Evolutionary conservation across 345 rosid species (phyloP).

Genomic region (Mallotus nudiflorus): DNA sequence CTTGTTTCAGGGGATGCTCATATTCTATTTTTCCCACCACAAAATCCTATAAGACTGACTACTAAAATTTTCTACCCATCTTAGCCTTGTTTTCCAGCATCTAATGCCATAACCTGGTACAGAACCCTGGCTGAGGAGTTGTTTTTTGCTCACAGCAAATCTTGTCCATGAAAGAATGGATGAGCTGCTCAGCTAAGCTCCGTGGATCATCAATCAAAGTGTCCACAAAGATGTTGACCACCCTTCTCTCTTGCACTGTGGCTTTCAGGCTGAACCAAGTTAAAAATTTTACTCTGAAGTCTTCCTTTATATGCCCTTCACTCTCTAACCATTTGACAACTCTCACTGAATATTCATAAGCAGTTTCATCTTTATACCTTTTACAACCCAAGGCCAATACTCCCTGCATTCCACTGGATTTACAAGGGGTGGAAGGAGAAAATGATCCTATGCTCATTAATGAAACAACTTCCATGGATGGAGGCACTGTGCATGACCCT

Average conservation of each 20-base stretch:
- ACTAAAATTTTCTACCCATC: neutral
- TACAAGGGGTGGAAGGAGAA: slow-evolving; percentile 47
- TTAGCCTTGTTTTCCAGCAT: neutral
- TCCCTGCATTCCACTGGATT: slow-evolving; percentile 30
- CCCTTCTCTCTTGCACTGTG: slow-evolving; percentile 50
- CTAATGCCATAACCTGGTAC: slow-evolving; percentile 35
- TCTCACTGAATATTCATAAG: slow-evolving; percentile 47
- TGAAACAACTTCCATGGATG: slow-evolving; percentile 16
- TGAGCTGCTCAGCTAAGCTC: slow-evolving; percentile 55
- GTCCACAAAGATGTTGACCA: slow-evolving; percentile 53
- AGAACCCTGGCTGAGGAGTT: slow-evolving; percentile 29
- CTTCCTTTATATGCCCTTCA: slow-evolving; percentile 44
- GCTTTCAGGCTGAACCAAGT: slow-evolving; percentile 72
- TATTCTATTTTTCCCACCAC: neutral
- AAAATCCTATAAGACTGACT: slow-evolving; percentile 3
- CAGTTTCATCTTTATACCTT: slow-evolving; percentile 43
- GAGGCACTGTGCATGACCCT: neutral
- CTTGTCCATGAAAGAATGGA: slow-evolving; percentile 44
- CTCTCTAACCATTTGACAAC: slow-evolving; percentile 51
- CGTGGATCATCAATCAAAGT: slow-evolving; percentile 46
- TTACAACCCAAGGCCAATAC: slow-evolving; percentile 19
- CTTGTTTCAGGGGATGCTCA: neutral
- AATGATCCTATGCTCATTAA: slow-evolving; percentile 21
- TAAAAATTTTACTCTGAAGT: slow-evolving; percentile 59
- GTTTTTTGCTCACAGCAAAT: slow-evolving; percentile 38